Base-by-base conservation (phyloP, 2,329 filamentous ascomycete genomes). In the Ophioceras dolichostomum region DNA sequence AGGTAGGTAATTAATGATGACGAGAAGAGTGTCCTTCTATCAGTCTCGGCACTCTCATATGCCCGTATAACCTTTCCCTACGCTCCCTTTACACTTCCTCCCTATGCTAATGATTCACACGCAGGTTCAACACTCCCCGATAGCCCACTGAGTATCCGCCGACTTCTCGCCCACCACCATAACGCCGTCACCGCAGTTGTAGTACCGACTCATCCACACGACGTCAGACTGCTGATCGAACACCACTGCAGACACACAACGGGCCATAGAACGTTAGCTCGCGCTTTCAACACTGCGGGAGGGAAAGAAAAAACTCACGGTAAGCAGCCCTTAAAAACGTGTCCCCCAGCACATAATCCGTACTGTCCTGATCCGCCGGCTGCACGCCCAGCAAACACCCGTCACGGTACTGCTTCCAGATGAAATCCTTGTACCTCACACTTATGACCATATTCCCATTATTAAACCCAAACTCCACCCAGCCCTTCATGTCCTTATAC, bases 381-480 rank as follows among this genome's bases (percentile, higher is more conserved):
- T 61, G 58, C 14, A 59, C 52, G 0, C 57, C 57, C 17, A 61
- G 42, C 28, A 55, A 49, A 40, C 58, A 60, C 20, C 52, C 52
- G 3, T 46, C 51, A 4, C 42, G 40, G 14, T 46, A 45, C 37
- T 47, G 45, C 31, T 57, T 53, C 34, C 55, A 57, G 19, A 68
- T 56, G 28, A 70, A 61, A 41, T 70, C 63, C 29, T 56, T 57
- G 36, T 67, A 58, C 28, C 53, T 48, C 17, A 68, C 64, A 22
- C 57, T 58, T 41, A 70, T 65, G 5, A 55, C 49, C 43, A 58
- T 49, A 12, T 61, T 47, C 1, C 52, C 65, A 10, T 46, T 39
- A 38, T 61, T 64, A 44, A 68, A 68, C 13, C 59, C 56, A 39
- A 65, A 69, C 40, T 62, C 59, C 26, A 68, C 48, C 4, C 55